Base-by-base conservation (phyloP, 345 rosid species). In the Streptanthus diversifolius region DNA sequence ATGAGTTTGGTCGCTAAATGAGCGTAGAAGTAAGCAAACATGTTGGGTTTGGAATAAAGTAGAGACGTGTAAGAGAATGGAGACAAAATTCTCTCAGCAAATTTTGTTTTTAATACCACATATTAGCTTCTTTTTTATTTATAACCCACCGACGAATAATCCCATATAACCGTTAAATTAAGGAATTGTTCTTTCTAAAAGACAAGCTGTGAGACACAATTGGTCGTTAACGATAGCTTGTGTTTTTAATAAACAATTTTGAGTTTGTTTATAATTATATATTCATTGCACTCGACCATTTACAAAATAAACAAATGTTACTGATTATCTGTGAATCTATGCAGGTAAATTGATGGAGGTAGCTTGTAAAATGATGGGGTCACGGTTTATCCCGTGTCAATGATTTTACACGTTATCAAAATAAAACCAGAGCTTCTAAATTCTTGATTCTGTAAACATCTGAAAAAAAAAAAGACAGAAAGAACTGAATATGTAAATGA, bases 291-390 rank as follows among this genome's bases (percentile, higher is more conserved):
- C 1, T 53, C 30, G 11, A 52, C 44, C 11, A 68, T 52, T 59
- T 9, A 24, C 14, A 0, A 54, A 36, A 35, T n/a, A n/a, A n/a
- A n/a, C n/a, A n/a, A n/a, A n/a, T n/a, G 32, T 45, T 10, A 48
- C 33, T 66, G 61, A 65, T 51, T 5, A 60, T 22, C 8, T 68
- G 18, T 61, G 17, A 22, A 44, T 63, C 1, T 36, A 22, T 66
- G 78, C 95, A 93, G 98, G 98, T 70, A 91, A 85, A 80, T 81
- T 93, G 76, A 75, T 91, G 88, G 97, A 93, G 80, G 84, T 93
- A 47, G 90, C 96, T 8, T 93, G 98, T 82, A 78, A 84, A 35
- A 73, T 91, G 86, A 85, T 87, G 22, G 90, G 84, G 41, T 92
- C 92, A 6, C 84, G 56, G 35, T 80, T 88, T 63, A 70, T 79